A percentile compares a stretch with the other conserved stretches of the same genome.
These are phyloP conservation scores for Porcisia deanei DNA, from an alignment of 208 protist genomes.

Conservation along the genomic window DNA sequence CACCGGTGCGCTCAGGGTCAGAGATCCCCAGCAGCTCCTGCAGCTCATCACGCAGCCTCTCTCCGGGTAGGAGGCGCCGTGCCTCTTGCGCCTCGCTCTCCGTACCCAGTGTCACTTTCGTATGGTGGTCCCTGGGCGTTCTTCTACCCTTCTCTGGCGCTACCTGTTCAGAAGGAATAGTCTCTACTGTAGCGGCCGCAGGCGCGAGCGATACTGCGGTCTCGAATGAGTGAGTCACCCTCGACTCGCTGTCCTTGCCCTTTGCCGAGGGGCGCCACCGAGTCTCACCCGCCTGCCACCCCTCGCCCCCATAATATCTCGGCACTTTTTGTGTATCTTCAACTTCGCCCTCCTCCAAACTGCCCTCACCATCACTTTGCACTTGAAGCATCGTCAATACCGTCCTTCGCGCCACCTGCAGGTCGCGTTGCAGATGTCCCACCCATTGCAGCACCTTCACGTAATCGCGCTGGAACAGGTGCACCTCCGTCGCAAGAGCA, in stretches of 20 bases:
- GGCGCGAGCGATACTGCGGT: neutral
- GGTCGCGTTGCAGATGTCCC: conserved; percentile 43
- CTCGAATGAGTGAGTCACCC: conserved; percentile 8
- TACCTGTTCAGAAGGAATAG: neutral
- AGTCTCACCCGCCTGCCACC: neutral
- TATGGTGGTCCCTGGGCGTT: neutral
- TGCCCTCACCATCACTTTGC: neutral
- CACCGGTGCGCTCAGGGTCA: conserved; percentile 23
- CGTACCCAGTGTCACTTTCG: neutral
- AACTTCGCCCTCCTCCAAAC: neutral
- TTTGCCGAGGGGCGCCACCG: neutral
- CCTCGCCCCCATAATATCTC: neutral
- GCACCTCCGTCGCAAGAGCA: conserved; percentile 45
- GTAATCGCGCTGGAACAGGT: conserved; percentile 60
- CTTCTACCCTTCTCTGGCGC: neutral
- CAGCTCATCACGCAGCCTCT: conserved; percentile 34
- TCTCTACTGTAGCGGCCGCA: neutral
- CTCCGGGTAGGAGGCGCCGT: conserved; percentile 14
- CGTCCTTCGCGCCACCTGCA: conserved; percentile 49
- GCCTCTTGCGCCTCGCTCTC: conserved; percentile 16
- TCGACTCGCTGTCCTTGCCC: neutral
- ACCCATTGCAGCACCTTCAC: conserved; percentile 38
- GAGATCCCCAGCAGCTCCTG: conserved; percentile 36
- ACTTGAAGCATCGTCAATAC: conserved; percentile 56
- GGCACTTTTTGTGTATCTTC: neutral